Evolutionary conservation across 805 yeast genomes (phyloP), one percentile per base, ranked within the genome.

Genomic region (Debaryomyces maramus): DNA sequence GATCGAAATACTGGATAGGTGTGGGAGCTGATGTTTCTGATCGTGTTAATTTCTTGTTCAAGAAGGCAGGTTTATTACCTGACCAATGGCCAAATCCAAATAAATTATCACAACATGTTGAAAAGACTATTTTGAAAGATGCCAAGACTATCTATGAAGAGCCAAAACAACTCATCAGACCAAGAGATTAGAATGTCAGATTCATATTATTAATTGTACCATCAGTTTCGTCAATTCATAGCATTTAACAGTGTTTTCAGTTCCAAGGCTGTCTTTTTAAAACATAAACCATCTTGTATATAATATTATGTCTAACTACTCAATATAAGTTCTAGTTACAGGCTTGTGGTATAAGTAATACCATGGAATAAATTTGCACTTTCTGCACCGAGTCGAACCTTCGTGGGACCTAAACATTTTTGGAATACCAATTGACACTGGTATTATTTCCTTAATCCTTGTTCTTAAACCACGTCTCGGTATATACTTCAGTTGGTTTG

Each of bases 11-110:
- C 65, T 93, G 99, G 99, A 69, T 93, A 24, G 96, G 97, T 53
- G 96, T 88, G 14, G 99, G 99, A 9, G 98, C 98, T 1, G 95
- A 87, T 59, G 95, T 97, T 5, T 81, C 91, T 17, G 89, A 85
- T 32, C 71, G 93, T 3, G 95, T 91, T 9, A 75, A 80, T 2
- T 80, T 80, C 48, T 67, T 93, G 38, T 77, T 93, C 59, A 82
- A 80, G 57, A 88, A 83, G 61, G 88, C 86, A 32, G 89, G 96
- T 44, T 77, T 78, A 41, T 77, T 80, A 39, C 76, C 78, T 21
- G 74, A 72, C 39, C 71, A 71, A 46, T 79, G 83, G 84, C 83
- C 83, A 35, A 57, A 71, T 53, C 72, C 88, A 30, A 47, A 48
- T 38, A 62, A 67, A 46, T 56, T 64, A 47, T 46, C 65, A 13